These are phyloP conservation scores for Apophysomyces trapeziformis DNA, from an alignment of 371 early-diverging fungal genomes.

Conservation along the genomic window DNA sequence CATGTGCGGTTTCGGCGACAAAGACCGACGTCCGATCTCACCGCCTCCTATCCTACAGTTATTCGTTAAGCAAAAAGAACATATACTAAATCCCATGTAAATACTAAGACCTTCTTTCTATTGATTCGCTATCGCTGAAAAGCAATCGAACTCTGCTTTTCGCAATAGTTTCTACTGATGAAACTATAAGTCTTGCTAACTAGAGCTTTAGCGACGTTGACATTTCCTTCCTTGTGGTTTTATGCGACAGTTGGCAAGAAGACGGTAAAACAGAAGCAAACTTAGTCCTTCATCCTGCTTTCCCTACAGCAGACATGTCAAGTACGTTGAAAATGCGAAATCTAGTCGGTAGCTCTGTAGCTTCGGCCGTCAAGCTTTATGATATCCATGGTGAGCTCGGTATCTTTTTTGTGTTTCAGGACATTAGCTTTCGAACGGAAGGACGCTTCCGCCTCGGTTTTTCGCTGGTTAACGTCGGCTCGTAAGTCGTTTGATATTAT, in stretches of 20 bases:
- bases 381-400: slow-evolving; percentile 68
- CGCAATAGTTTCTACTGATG: neutral
- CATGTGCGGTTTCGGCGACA: slow-evolving; percentile 75
- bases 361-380: slow-evolving; percentile 68
- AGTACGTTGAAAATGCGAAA: slow-evolving; percentile 46
- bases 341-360: slow-evolving; percentile 73
- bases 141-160: neutral
- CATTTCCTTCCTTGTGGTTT: slow-evolving; percentile 25
- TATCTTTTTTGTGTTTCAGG: slow-evolving; percentile 79
- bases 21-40: slow-evolving; percentile 72
- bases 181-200: neutral
- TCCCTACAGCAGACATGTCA: slow-evolving; percentile 13
- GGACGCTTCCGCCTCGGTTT: slow-evolving; percentile 70
- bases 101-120: slow-evolving; percentile 10
- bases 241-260: slow-evolving; percentile 30
- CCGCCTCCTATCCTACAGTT: slow-evolving; percentile 72
- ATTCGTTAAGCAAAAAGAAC: slow-evolving; percentile 25
- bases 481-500: slow-evolving; percentile 37
- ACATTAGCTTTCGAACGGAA: slow-evolving; percentile 70
- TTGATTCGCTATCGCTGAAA: neutral
- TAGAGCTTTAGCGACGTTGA: slow-evolving; percentile 22
- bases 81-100: slow-evolving; percentile 12
- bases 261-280: slow-evolving; percentile 26
- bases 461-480: slow-evolving; percentile 54
- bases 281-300: slow-evolving; percentile 31